Evolutionary conservation across 176 grass and related monocot genomes (phyloP), one percentile per base, ranked within the genome.

Genomic region (Eleusine indica): DNA sequence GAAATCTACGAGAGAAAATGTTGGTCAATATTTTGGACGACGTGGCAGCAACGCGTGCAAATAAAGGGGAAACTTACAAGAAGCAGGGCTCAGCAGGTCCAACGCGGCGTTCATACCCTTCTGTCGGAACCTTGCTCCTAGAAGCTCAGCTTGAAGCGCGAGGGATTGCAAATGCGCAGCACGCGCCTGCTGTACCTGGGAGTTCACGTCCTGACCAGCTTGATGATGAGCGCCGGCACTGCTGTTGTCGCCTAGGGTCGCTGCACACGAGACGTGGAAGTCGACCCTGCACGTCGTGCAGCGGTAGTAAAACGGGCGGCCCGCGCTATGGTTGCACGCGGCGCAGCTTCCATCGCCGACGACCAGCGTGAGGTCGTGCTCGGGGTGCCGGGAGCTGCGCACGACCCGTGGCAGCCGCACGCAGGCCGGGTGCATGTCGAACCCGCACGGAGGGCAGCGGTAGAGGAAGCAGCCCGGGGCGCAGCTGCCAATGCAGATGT

Each of bases 361-460:
- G 61, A 65, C 61, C 25, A 65, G 61, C 61, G 61, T 30, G 61
- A 65, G 28, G 22, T 65, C 25, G 61, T 65, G 61, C 43, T 4
- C 35, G 0, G 35, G 53, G 53, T 79, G 62, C 4, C 9, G 17
- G 5, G 29, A 0, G 44, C 43, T 67, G 77, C 77, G 77, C 44
- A 79, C 77, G 9, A 15, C 77, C 58, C 6, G 62, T 40, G 77
- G 77, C 62, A 79, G 43, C 62, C 17, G 25, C 17, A 3, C 29
- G 28, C 77, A 79, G 77, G 14, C 2, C 62, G 61, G 77, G 62
- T 79, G 62, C 62, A 67, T 67, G 44, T 79, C 77, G 44, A 79
- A 79, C 62, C 44, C 29, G 18, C 77, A 79, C 3, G 77, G 77
- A 22, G 43, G 62, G 29, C 77, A 79, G 17, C 62, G 44, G 77